Base-by-base conservation (phyloP, 2,329 filamentous ascomycete genomes). In the Cladosporium sp. region DNA sequence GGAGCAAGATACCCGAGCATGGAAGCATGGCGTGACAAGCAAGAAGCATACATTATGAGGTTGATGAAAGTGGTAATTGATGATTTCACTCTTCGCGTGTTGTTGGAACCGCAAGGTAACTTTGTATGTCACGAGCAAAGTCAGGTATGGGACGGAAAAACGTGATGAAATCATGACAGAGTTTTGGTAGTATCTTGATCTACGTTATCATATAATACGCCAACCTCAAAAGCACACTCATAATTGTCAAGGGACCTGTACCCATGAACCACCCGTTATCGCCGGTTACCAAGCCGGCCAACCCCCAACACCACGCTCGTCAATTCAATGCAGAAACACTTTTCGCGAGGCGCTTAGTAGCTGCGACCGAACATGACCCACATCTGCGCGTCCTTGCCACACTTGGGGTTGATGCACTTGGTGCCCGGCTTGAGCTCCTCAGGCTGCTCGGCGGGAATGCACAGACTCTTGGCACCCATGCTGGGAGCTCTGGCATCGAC, bases 381-480 rank as follows among this genome's bases (percentile, higher is more conserved):
- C 74, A 89, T 86, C 83, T 94, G 88, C 21, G 94, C 94, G 60
- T 88, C 81, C 69, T 83, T 84, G 67, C 83, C 83, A 81, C 94
- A 98, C 75, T 94, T 90, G 50, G 94, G 94, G 84, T 91, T 97
- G 73, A 94, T 84, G 78, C 95, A 99, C 80, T 95, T 93, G 66
- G 92, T 97, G 59, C 91, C 93, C 70, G 87, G 83, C 69, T 90
- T 85, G 69, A 78, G 68, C 28, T 90, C 91, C 73, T 90, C 87
- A 46, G 93, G 93, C 86, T 97, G 92, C 69, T 95, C 90, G 72
- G 93, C 94, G 58, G 89, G 89, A 81, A 91, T 91, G 75, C 89
- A 92, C 75, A 92, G 81, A 73, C 85, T 88, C 83, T 92, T 92
- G 67, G 89, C 89, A 55, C 89, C 89, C 89, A 92, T 92, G 67